Base-by-base conservation (phyloP, 2,329 filamentous ascomycete genomes). In the Aspergillus aculeatinus region DNA sequence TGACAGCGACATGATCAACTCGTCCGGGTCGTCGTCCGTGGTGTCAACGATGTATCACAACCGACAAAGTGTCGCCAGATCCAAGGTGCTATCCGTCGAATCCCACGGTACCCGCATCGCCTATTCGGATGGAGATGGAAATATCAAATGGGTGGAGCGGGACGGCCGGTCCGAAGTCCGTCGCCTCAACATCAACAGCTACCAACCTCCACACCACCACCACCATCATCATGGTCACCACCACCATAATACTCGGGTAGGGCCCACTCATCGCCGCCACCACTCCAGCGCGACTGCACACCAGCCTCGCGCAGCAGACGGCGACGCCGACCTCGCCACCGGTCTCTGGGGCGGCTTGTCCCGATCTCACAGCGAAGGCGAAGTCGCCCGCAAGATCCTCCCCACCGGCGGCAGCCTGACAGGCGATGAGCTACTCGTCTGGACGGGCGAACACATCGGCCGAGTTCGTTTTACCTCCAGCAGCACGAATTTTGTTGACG, bases 91-190 rank as follows among this genome's bases (percentile, higher is more conserved):
- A 12, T 91, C 90, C 0, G 89, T 95, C 0, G 86, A 87, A 4
- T 87, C 88, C 16, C 94, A 98, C 65, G 94, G 94, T 4, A 89
- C 89, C 7, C 84, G 90, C 4, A 83, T 97, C 33, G 91, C 92
- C 19, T 90, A 90, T 65, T 91, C 91, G 2, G 94, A 98, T 69
- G 90, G 90, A 0, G 87, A 91, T 25, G 94, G 94, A 0, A 87
- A 89, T 54, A 75, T 98, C 63, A 94, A 92, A 73, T 98, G 94
- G 93, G 86, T 96, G 49, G 94, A 98, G 75, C 83, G 93, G 39
- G 92, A 97, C 70, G 92, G 90, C 0, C 79, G 77, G 42, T 80
- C 80, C 9, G 77, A 81, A 27, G 80, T 87, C 5, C 78, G 85
- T 14, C 77, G 78, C 0, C 83, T 83, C 73, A 87, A 86, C 64